Base-by-base conservation (phyloP, 371 early-diverging fungal species). In the Coemansia sp. region DNA sequence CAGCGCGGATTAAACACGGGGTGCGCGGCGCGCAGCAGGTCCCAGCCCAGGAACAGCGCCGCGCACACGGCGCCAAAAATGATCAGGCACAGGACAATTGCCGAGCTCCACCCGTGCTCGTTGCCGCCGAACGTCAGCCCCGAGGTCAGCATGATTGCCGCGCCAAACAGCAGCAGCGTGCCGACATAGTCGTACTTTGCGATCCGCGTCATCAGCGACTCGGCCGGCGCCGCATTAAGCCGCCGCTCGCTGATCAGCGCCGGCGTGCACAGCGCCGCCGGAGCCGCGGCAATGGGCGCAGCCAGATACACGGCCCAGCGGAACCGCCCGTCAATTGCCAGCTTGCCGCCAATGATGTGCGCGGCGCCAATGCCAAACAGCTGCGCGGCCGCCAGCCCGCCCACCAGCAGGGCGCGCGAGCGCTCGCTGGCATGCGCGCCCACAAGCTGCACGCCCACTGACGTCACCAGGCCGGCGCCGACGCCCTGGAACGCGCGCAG, bases 401-500 rank as follows among this genome's bases (percentile, higher is more conserved):
- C 61, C 0, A 67, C 68, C 6, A 52, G 55, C 40, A 72, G 42
- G 12, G 62, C 57, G 49, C 72, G 67, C 44, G 54, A 64, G 38
- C 68, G 67, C 44, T 67, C 64, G 0, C 64, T 60, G 2, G 58
- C 49, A 29, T 64, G 78, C 11, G 75, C 77, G 5, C 72, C 72
- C 32, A 80, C 66, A 2, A 78, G 49, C 5, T 66, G 64, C 4
- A 77, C 43, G 0, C 68, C 55, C 2, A 70, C 65, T 12, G 80
- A 77, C 42, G 79, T 62, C 24, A 75, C 64, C 64, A 81, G 70
- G 31, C 67, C 72, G 6, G 81, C 81, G 24, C 81, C 81, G 10
- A 58, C 58, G 11, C 81, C 81, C 55, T 81, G 81, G n/a, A 81
- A 57, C 8, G 80, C 80, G 12, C 81, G 80, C 32, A 67, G 64